Conservation (phyloP, 164 flowering plant genomes). For the Liquidambar formosana region DNA sequence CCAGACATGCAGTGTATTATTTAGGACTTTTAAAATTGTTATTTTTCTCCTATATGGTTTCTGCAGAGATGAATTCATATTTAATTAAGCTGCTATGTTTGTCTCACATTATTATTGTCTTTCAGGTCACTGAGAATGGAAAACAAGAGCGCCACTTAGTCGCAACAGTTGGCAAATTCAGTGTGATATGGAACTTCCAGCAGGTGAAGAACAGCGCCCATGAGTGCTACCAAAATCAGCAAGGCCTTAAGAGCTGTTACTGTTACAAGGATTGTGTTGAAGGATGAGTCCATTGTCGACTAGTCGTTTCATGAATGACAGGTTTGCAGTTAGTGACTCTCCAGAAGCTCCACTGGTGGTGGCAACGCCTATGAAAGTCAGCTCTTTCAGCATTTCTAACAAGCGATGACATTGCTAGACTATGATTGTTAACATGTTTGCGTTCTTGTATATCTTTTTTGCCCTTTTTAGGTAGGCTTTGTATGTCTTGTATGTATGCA, state of each 20-base stretch:
- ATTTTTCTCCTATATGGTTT: not conserved
- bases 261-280: slow-evolving; percentile 48
- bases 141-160: slow-evolving; percentile 69
- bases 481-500: not conserved
- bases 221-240: slow-evolving; percentile 45
- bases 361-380: slow-evolving; percentile 52
- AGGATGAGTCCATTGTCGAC: slow-evolving; percentile 48
- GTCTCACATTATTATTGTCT: slow-evolving; percentile 1
- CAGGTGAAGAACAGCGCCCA: slow-evolving; percentile 66
- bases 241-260: slow-evolving; percentile 55
- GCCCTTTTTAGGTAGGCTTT: not conserved
- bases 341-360: slow-evolving; percentile 61
- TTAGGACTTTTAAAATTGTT: not conserved
- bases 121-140: slow-evolving; percentile 72
- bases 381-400: slow-evolving; percentile 47
- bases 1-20: no score
- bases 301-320: slow-evolving; percentile 60
- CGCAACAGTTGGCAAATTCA: slow-evolving; percentile 67
- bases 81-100: not conserved
- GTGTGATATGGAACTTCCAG: slow-evolving; percentile 78
- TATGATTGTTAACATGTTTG: not conserved
- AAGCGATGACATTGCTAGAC: slow-evolving; percentile 7
- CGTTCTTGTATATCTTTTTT: not conserved
- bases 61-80: no score
- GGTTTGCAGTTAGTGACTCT: slow-evolving; percentile 38